Percentiles rank a stretch among this genome's conserved stretches.
Evolutionary conservation across 2,329 filamentous ascomycete genomes (phyloP).

Genomic region (Tricladium varicosporioides): DNA sequence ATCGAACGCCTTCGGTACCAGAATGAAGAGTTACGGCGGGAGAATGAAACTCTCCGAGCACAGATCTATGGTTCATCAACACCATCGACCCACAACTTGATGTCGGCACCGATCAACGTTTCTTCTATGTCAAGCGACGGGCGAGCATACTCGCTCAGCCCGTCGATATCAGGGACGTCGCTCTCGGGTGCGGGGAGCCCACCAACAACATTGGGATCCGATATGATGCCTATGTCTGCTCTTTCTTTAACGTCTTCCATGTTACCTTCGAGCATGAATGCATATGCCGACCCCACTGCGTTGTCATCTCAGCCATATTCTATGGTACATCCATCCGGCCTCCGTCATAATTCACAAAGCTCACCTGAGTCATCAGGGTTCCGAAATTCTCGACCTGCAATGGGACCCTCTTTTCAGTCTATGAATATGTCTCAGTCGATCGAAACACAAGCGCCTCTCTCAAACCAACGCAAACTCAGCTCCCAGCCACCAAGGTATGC

Average conservation of each 20-base stretch:
- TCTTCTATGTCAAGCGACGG: conserved; percentile 23
- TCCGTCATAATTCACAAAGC: conserved; percentile 37
- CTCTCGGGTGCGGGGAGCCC: conserved; percentile 32
- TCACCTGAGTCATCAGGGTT: conserved; percentile 37
- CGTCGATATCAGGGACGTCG: conserved; percentile 33
- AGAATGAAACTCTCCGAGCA: conserved; percentile 39
- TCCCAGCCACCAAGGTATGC: conserved; percentile 23
- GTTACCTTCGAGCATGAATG: conserved; percentile 30
- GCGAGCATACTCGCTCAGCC: conserved; percentile 34
- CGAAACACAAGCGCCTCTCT: conserved; percentile 20
- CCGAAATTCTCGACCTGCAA: conserved; percentile 33
- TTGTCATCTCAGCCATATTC: conserved; percentile 34
- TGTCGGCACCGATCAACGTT: conserved; percentile 26
- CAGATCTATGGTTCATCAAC: conserved; percentile 37
- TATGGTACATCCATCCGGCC: conserved; percentile 36
- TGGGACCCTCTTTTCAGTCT: conserved; percentile 36
- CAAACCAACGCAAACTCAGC: conserved; percentile 18
- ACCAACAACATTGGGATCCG: conserved; percentile 28
- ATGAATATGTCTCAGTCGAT: conserved; percentile 28
- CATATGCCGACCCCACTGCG: conserved; percentile 31
- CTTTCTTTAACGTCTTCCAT: conserved; percentile 34
- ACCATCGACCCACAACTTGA: conserved; percentile 21
- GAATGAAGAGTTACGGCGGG: conserved; percentile 39
- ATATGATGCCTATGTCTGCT: conserved; percentile 33
- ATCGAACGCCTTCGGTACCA: conserved; percentile 40